phyloP scores from a whole-genome alignment of 2,329 filamentous ascomycete species.

The Aspergillus versicolor region DNA sequence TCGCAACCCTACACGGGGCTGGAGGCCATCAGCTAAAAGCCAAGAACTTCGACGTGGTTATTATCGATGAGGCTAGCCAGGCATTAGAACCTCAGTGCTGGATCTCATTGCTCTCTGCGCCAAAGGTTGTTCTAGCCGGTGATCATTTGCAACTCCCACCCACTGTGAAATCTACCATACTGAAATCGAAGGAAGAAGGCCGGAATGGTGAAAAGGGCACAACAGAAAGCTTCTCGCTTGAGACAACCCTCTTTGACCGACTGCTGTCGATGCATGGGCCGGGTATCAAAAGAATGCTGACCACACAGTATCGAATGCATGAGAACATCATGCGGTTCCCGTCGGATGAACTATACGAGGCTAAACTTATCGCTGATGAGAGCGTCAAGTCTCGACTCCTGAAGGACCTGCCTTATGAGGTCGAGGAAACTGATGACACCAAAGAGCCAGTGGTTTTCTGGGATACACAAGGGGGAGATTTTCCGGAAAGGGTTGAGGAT shows the following conservation, averaged over 20 bases:
- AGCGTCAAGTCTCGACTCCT: constrained; percentile 73
- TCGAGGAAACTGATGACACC: constrained; percentile 81
- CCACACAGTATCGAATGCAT: constrained; percentile 97
- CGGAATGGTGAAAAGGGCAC: constrained; percentile 41
- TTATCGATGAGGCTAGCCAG: constrained; percentile 95
- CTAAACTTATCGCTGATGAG: constrained; percentile 76
- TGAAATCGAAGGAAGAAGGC: constrained; percentile 45
- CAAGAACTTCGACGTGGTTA: constrained; percentile 85
- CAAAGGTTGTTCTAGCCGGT: constrained; percentile 87
- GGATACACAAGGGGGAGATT: constrained; percentile 94
- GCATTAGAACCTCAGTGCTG: constrained; percentile 96
- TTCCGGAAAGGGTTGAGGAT: constrained; percentile 77
- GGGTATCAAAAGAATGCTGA: constrained; percentile 89
- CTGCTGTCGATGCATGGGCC: constrained; percentile 78
- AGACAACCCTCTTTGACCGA: constrained; percentile 90
- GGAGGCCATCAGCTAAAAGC: constrained; percentile 79
- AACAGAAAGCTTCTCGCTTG: constrained; percentile 62
- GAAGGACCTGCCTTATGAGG: constrained; percentile 72
- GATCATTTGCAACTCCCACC: constrained; percentile 94
- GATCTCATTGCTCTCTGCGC: constrained; percentile 76
- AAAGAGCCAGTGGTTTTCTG: constrained; percentile 86
- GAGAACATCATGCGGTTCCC: constrained; percentile 94
- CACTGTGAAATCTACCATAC: constrained; percentile 76
- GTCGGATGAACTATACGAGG: constrained; percentile 82
- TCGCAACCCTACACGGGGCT: constrained; percentile 89